Evolutionary conservation across 2,329 filamentous ascomycete species (phyloP), one percentile per base, ranked within the genome.

Genomic region (Aureobasidium mangrovei): DNA sequence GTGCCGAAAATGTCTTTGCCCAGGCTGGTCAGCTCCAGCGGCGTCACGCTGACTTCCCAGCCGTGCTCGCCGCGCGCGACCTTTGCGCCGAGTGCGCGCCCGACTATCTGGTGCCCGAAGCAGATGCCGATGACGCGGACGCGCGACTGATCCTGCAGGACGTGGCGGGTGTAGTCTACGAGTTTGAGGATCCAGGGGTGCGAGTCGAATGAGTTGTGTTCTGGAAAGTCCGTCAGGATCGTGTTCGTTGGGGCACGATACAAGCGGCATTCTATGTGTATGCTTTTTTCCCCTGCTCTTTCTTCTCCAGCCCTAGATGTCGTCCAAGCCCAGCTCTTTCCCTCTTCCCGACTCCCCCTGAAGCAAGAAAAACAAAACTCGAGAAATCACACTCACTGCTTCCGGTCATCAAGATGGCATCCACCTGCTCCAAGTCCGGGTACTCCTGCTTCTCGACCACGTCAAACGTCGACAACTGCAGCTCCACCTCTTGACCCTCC

Each of bases 81-180:
- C 61, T 80, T 78, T 24, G 72, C 78, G 3, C 82, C 86, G 60
- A 91, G 66, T 1, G 88, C 86, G 51, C 88, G 77, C 1, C 80
- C 88, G 41, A 93, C 72, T 62, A 95, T 90, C 72, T 95, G 88
- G 67, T 94, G 89, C 4, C 89, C 89, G 67, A 91, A 95, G 70
- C 89, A 95, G 12, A 93, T 78, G 8, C 88, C 89, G 12, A 95
- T 76, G n/a, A 91, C 70, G 35, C 82, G 79, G 6, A 93, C 79
- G 0, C 81, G 74, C 28, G 77, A 73, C 59, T 84, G 78, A 9
- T 75, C 74, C 3, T 28, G 32, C 33, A 88, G 74, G 3, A 86
- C 74, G 59, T 77, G 73, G 48, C 75, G 72, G 0, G 79, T 81
- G 63, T 83, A 95, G 1, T 83, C 81, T 18, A 89, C 83, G 1